Evolutionary conservation across 2,329 filamentous ascomycete species (phyloP).

Genomic region (Magnaporthiopsis poae): DNA sequence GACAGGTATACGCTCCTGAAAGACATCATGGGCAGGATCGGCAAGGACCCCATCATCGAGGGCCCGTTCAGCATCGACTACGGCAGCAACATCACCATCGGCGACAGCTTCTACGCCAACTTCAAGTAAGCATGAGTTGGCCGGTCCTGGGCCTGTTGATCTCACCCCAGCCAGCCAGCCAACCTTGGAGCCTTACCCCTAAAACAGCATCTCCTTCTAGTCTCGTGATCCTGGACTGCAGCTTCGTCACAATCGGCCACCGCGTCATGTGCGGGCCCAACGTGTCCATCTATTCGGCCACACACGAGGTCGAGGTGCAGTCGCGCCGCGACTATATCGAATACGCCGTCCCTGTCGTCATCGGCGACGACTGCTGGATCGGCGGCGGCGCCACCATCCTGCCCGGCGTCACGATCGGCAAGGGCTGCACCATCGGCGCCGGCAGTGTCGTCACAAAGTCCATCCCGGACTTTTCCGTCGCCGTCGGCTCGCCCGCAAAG

Average conservation of each 20-base stretch:
- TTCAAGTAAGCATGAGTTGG: constrained; percentile 32
- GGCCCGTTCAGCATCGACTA: constrained; percentile 55
- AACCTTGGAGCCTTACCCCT: neutral
- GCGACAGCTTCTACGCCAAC: constrained; percentile 54
- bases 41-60: constrained; percentile 47
- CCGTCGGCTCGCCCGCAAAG: constrained; percentile 37
- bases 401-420: constrained; percentile 42
- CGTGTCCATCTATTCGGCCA: constrained; percentile 60
- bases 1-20: constrained; percentile 36
- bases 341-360: constrained; percentile 35
- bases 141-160: neutral
- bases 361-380: constrained; percentile 47
- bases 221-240: constrained; percentile 13
- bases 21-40: constrained; percentile 39
- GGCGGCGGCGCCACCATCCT: constrained; percentile 40
- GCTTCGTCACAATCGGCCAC: constrained; percentile 57
- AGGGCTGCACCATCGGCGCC: constrained; percentile 41
- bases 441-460: constrained; percentile 40
- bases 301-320: constrained; percentile 57
- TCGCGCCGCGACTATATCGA: constrained; percentile 37
- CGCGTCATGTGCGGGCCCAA: constrained; percentile 64
- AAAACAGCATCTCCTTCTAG: too few species aligned
- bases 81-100: constrained; percentile 54
- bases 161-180: neutral
- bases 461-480: constrained; percentile 38